Evolutionary conservation across 176 grass and related monocot genomes (phyloP).

Genomic region (Eragrostis nindensis): DNA sequence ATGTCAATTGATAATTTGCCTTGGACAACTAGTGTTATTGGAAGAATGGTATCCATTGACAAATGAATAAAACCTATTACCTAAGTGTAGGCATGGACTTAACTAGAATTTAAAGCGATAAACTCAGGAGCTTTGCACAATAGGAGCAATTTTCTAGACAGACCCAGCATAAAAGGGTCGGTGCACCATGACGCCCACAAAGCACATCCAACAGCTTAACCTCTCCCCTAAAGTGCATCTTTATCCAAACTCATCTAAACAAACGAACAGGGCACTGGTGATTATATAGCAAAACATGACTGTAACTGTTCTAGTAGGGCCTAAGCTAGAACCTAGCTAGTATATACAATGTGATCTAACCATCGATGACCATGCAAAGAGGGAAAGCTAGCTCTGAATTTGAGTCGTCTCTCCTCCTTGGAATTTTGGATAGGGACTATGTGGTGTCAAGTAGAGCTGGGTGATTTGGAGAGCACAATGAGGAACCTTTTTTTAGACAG

Average conservation of each 20-base stretch:
- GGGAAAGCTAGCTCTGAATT: neutral
- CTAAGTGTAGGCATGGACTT: neutral
- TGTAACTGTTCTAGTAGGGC: neutral
- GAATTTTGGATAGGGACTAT: constrained; percentile 37
- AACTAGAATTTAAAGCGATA: neutral
- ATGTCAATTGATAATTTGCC: neutral
- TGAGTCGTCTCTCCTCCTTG: neutral
- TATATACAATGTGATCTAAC: constrained; percentile 16
- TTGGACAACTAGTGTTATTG: too few relatives aligned
- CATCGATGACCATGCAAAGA: neutral
- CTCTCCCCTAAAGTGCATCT: constrained; percentile 1
- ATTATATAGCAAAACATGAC: neutral
- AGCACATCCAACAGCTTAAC: neutral
- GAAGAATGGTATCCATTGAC: neutral
- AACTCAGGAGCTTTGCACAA: neutral
- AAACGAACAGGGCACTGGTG: neutral
- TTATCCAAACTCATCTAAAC: constrained; percentile 32
- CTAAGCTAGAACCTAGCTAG: neutral
- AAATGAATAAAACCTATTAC: neutral
- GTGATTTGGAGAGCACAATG: constrained; percentile 38
- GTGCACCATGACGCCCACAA: constrained; percentile 30
- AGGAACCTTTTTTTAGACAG: neutral
- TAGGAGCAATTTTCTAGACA: constrained; percentile 7
- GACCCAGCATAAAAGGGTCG: neutral
- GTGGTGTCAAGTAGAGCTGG: constrained; percentile 26